phyloP scores from a whole-genome alignment of 441 rosid genomes.

The Jatropha multifida region DNA sequence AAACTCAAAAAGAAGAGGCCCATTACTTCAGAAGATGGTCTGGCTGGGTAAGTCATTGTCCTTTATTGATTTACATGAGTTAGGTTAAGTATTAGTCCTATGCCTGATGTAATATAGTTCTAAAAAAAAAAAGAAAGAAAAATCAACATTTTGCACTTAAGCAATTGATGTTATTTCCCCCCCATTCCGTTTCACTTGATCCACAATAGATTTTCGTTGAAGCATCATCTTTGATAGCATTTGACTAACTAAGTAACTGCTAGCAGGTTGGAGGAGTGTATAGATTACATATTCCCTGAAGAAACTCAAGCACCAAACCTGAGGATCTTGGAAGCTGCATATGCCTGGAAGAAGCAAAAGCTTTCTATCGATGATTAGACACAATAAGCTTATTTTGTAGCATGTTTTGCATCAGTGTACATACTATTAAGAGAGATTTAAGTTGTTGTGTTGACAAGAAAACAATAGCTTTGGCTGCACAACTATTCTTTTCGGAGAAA shows the following conservation, averaged over 20 bases:
- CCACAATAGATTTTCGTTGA: not conserved
- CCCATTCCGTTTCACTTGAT: not conserved
- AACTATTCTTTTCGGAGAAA: not conserved
- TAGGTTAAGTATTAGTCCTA: not conserved
- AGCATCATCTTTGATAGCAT: not conserved
- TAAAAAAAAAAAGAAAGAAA: not conserved
- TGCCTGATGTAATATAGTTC: not conserved
- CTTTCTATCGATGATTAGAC: slow-evolving; percentile 27
- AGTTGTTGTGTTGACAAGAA: not conserved
- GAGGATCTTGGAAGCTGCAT: slow-evolving; percentile 86
- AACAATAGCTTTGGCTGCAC: not conserved
- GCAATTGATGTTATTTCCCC: not conserved
- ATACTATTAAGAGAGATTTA: not conserved
- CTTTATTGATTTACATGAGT: slow-evolving; percentile 61
- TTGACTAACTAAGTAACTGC: not conserved
- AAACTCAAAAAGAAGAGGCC: slow-evolving; percentile 80
- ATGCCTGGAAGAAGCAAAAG: slow-evolving; percentile 83
- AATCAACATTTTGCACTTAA: not conserved
- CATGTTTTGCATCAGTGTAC: slow-evolving; percentile 9
- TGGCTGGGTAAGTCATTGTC: slow-evolving; percentile 82
- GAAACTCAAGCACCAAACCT: slow-evolving; percentile 76
- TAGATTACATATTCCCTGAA: slow-evolving; percentile 82
- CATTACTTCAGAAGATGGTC: slow-evolving; percentile 61
- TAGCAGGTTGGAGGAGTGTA: slow-evolving; percentile 74
- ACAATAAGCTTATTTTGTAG: not conserved